Percentiles rank a stretch among this genome's conserved stretches.
Evolutionary conservation across 805 yeast genomes (phyloP).

Genomic region (Kregervanrija fluxuum): DNA sequence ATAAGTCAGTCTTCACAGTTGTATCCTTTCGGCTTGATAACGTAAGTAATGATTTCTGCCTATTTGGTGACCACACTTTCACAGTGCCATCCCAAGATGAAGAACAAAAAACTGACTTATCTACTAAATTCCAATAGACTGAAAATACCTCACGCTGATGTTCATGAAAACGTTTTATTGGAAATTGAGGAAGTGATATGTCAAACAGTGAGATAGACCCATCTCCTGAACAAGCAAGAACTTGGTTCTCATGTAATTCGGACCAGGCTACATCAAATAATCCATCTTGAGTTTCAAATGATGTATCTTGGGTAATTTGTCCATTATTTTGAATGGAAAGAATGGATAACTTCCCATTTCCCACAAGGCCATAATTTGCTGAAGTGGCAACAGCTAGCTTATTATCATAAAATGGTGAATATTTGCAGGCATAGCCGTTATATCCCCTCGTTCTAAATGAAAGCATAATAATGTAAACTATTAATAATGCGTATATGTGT

Average conservation of each 20-base stretch:
- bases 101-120: conserved; percentile 56
- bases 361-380: conserved; percentile 90
- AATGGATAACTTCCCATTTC: conserved; percentile 78
- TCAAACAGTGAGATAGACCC: conserved; percentile 84
- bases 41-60: conserved; percentile 51
- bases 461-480: conserved; percentile 41
- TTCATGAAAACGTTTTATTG: conserved; percentile 68
- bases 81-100: conserved; percentile 92
- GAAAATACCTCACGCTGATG: conserved; percentile 45
- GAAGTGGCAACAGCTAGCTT: conserved; percentile 85
- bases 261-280: conserved; percentile 86
- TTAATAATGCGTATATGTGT: no score
- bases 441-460: conserved; percentile 69
- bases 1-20: conserved; percentile 13
- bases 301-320: conserved; percentile 39
- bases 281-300: conserved; percentile 91
- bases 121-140: conserved; percentile 31
- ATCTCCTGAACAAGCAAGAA: conserved; percentile 80
- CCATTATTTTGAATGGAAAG: conserved; percentile 67
- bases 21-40: conserved; percentile 31
- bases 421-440: conserved; percentile 81
- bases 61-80: conserved; percentile 67
- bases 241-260: conserved; percentile 83
- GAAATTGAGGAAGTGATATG: conserved; percentile 55
- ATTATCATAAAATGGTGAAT: conserved; percentile 88